Base-by-base conservation (phyloP, 257 asterid species). In the Anisodus acutangulus region DNA sequence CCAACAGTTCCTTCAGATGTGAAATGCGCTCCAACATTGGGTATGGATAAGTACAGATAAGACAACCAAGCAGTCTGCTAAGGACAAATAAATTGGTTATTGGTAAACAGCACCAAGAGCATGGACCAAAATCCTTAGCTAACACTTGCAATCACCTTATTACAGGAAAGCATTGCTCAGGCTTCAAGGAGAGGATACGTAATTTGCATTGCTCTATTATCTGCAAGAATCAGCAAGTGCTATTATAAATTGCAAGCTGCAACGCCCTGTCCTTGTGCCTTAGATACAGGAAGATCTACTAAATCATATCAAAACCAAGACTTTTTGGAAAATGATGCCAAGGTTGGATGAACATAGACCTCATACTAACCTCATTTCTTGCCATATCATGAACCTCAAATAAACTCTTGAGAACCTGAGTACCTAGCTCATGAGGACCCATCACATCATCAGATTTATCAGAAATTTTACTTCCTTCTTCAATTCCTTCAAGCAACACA, bases 361-460 rank as follows among this genome's bases (percentile, higher is more conserved):
- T 22, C 66, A 37, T 71, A 80, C 94, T 82, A 64, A 94, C 97
- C 95, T 94, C 98, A 76, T 92, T 93, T 91, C 98, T 91, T 79
- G 98, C 91, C 94, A 93, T 91, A 78, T 86, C 94, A 86, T 93
- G 97, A 86, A 94, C 92, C 89, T 94, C 97, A 91, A 94, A 94
- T 89, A 94, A 89, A 86, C 91, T 90, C 87, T 91, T 91, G 89
- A 94, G 93, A 85, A 94, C 91, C 90, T 91, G 97, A 80, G 90
- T 72, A 59, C 95, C 97, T 31, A 92, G 91, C 85, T 89, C 95
- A 55, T 92, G 92, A 49, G 90, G 78, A 82, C 97, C 95, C 92
- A 94, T 85, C 60, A 93, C 84, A 54, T 92, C 92, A 88, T 92
- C 91, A 78, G 92, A 89, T 78, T 91, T 93, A 45, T 83, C 79